Conservation (phyloP, 1,284 basidiomycete species). For the Irpex sp. region DNA sequence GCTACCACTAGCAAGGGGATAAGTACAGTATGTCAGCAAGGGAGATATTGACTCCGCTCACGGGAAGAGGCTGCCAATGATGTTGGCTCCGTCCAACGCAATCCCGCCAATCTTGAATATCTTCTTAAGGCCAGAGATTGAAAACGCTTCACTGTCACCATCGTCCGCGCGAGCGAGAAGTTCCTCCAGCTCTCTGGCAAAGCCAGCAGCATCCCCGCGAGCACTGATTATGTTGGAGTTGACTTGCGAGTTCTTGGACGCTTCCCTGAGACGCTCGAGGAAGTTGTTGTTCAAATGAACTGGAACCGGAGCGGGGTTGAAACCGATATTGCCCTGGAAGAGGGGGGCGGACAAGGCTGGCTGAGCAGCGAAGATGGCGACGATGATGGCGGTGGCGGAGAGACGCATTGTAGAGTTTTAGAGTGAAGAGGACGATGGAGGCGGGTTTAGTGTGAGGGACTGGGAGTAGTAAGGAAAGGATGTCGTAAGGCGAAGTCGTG, state of each 20-base stretch:
- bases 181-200: background rate
- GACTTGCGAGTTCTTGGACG: background rate
- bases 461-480: background rate
- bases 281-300: background rate
- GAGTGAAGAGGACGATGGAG: background rate
- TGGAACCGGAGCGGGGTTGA: background rate
- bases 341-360: background rate
- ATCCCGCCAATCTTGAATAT: background rate
- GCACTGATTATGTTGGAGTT: background rate
- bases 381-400: background rate
- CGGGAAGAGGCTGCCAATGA: background rate
- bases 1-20: background rate
- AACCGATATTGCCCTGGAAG: background rate
- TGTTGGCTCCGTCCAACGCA: background rate
- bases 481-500: background rate
- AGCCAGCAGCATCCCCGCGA: background rate
- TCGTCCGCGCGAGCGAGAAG: background rate
- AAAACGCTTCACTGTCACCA: background rate
- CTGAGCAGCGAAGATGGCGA: background rate
- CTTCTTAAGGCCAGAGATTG: background rate
- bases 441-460: background rate
- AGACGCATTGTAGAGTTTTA: background rate
- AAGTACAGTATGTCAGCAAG: background rate
- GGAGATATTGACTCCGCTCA: background rate
- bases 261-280: background rate